Conservation (phyloP, 345 rosid genomes). For the Odontarrhena argentea region DNA sequence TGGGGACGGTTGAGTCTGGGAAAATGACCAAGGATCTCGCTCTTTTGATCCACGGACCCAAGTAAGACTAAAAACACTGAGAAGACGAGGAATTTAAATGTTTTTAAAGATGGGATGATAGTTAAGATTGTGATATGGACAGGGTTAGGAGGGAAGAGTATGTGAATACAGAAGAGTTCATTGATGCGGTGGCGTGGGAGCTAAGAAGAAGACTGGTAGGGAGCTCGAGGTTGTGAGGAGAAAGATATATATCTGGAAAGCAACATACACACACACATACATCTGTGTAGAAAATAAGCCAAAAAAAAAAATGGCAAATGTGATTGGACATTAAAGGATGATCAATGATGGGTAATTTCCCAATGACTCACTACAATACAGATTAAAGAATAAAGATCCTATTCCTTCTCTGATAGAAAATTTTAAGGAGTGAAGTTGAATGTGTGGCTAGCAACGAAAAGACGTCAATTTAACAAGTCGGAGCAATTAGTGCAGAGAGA, state of each 20-base stretch:
- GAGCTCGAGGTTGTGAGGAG: conserved; percentile 44
- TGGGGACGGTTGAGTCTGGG: conserved; percentile 68
- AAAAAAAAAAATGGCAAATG: neutral
- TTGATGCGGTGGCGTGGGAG: conserved; percentile 70
- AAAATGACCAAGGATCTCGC: conserved; percentile 92
- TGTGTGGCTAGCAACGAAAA: no score
- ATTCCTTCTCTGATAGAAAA: no score
- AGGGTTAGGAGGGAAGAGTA: conserved; percentile 55
- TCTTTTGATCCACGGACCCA: conserved; percentile 62
- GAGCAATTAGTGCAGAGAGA: no score
- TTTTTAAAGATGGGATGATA: neutral
- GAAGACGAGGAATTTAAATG: no score
- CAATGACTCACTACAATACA: no score
- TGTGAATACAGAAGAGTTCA: conserved; percentile 72
- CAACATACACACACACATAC: no score
- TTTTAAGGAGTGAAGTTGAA: no score
- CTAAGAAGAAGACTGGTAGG: conserved; percentile 53
- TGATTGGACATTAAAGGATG: neutral
- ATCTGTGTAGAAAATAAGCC: no score
- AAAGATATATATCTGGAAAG: conserved; percentile 7
- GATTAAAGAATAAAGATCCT: no score
- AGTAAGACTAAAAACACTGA: conserved; percentile 39
- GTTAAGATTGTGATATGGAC: conserved; percentile 20
- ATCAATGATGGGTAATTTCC: no score
- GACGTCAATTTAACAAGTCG: no score